Conservation (phyloP, 164 flowering plant genomes). For the Malania oleifera region DNA sequence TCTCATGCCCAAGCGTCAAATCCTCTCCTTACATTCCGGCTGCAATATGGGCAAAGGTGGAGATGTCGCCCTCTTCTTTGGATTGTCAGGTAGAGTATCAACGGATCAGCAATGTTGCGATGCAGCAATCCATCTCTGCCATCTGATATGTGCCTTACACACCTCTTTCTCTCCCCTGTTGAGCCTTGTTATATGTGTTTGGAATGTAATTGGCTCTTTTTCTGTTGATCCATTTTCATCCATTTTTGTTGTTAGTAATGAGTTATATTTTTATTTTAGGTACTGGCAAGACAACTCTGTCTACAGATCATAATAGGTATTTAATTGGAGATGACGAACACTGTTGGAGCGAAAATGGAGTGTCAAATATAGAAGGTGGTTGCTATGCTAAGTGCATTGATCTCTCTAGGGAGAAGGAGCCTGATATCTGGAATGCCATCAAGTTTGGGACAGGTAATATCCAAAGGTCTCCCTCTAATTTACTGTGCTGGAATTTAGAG, state of each 20-base stretch:
- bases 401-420: constrained; percentile 85
- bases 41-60: constrained; percentile 98
- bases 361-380: constrained; percentile 98
- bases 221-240: neutral
- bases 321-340: constrained; percentile 97
- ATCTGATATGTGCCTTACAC: constrained; percentile 23
- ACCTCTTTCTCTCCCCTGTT: constrained; percentile 4
- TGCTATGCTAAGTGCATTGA: constrained; percentile 98
- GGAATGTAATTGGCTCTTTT: neutral
- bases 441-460: constrained; percentile 89
- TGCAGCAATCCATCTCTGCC: constrained; percentile 10
- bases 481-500: neutral
- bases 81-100: constrained; percentile 79
- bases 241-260: constrained; percentile 11
- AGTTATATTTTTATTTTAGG: constrained; percentile 35
- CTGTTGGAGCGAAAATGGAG: constrained; percentile 96
- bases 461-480: neutral
- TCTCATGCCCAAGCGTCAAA: constrained; percentile 97
- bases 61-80: constrained; percentile 99
- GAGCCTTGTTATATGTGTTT: constrained; percentile 1
- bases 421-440: constrained; percentile 97
- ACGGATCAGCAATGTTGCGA: constrained; percentile 9
- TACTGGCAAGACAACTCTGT: constrained; percentile 96
- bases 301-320: constrained; percentile 86
- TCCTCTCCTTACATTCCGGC: constrained; percentile 96